These are phyloP conservation scores for Friedmanniomyces endolithicus DNA, from an alignment of 495 filamentous ascomycete species.

Conservation along the genomic window DNA sequence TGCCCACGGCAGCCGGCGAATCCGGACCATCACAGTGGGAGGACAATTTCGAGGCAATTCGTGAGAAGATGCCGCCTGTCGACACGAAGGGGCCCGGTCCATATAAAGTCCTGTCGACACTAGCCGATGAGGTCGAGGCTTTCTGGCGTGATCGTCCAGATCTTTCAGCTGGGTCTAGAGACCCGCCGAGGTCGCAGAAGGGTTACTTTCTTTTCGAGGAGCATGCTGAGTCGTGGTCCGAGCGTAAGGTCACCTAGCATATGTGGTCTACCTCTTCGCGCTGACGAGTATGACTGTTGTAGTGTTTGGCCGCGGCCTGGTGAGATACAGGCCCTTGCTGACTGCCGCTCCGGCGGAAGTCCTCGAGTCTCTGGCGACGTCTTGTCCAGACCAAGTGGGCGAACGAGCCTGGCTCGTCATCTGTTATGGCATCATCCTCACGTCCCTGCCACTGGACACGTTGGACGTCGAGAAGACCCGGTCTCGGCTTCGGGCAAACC, in stretches of 20 bases:
- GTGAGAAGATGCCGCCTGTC: not conserved
- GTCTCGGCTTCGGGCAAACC: slow-evolving; percentile 1
- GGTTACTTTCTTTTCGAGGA: slow-evolving; percentile 3
- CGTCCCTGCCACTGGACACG: not conserved
- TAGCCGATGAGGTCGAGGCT: not conserved
- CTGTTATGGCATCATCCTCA: slow-evolving; percentile 4
- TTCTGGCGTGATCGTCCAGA: slow-evolving; percentile 1
- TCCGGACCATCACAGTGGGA: not conserved
- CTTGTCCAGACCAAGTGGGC: not conserved
- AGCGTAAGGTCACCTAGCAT: not conserved
- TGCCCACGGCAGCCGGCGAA: not conserved
- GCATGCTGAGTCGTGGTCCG: not conserved
- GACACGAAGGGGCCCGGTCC: not conserved
- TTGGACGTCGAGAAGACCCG: not conserved
- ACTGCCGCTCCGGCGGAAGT: not conserved
- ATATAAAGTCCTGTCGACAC: not conserved
- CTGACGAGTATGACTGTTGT: not conserved
- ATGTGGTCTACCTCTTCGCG: not conserved
- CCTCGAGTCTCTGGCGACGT: not conserved
- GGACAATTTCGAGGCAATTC: not conserved
- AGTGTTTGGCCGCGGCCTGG: not conserved
- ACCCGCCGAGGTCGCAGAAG: not conserved
- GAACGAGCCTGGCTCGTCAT: slow-evolving; percentile 13
- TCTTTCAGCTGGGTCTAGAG: not conserved
- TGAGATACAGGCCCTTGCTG: not conserved